Evolutionary conservation across 2,329 filamentous ascomycete species (phyloP).

Genomic region (Aspergillus unguis): DNA sequence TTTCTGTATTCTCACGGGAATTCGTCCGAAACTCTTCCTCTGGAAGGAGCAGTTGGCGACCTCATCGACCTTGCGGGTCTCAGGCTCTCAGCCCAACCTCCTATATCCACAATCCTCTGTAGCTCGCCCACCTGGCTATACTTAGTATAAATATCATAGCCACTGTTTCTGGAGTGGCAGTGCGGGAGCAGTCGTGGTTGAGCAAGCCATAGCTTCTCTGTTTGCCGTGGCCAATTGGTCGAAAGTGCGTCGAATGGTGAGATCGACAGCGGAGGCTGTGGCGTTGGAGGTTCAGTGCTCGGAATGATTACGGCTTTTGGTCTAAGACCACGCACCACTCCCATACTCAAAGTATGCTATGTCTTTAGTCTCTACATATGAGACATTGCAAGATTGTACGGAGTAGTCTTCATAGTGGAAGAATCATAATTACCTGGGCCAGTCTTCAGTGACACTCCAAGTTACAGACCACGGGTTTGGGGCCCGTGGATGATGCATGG

Average conservation of each 20-base stretch:
- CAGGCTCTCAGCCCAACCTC: too few relatives aligned
- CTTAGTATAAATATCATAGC: slow-evolving; percentile 2
- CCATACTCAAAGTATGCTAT: too few relatives aligned
- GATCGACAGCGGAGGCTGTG: not conserved
- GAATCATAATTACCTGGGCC: too few relatives aligned
- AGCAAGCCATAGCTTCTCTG: slow-evolving; percentile 1
- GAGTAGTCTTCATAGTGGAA: too few relatives aligned
- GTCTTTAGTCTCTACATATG: not conserved
- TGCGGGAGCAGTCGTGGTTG: slow-evolving; percentile 1
- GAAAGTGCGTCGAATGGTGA: not conserved
- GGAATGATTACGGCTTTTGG: not conserved
- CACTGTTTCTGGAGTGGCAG: not conserved
- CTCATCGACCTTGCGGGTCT: too few relatives aligned
- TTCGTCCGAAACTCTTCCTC: too few relatives aligned
- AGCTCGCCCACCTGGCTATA: not conserved
- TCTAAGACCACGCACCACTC: not conserved
- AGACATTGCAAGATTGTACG: not conserved
- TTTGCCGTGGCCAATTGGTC: not conserved
- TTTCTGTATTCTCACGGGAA: too few relatives aligned
- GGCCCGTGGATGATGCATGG: not conserved
- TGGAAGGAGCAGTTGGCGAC: too few relatives aligned
- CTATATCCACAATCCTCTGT: too few relatives aligned
- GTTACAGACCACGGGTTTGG: not conserved
- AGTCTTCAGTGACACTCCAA: too few relatives aligned
- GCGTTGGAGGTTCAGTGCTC: not conserved